Evolutionary conservation across 208 protist species (phyloP).

Genomic region (Acanthamoeba triangularis): DNA sequence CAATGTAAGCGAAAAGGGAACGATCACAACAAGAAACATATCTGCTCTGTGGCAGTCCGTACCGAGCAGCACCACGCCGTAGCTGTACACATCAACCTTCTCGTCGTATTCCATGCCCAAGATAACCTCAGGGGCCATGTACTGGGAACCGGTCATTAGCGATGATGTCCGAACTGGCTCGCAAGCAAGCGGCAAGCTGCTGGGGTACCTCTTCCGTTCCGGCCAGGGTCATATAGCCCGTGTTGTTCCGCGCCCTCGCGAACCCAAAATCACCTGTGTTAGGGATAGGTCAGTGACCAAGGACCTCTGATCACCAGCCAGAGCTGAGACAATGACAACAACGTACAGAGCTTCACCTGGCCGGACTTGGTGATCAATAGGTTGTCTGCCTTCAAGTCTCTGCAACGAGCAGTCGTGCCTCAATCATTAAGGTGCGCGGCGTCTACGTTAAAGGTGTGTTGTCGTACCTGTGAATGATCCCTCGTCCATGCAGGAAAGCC

Average conservation of each 20-base stretch:
- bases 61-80: not conserved
- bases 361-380: slow-evolving; percentile 21
- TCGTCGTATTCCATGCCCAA: slow-evolving; percentile 25
- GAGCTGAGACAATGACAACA: not conserved
- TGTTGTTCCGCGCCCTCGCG: not conserved
- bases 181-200: no score
- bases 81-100: slow-evolving; percentile 2
- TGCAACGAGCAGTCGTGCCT: no score
- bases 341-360: slow-evolving; percentile 25
- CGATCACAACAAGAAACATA: no score
- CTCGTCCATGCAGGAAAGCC: slow-evolving; percentile 11
- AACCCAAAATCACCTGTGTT: slow-evolving; percentile 1
- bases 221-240: not conserved
- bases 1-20: no score
- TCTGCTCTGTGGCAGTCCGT: not conserved
- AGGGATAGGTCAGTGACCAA: not conserved
- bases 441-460: no score
- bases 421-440: no score
- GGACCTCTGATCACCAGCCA: not conserved
- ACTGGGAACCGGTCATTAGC: not conserved
- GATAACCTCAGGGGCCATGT: slow-evolving; percentile 29
- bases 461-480: slow-evolving; percentile 20
- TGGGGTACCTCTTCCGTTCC: not conserved
- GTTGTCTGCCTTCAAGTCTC: slow-evolving; percentile 56
- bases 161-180: no score